phyloP scores from a whole-genome alignment of 208 protist genomes.

The Leishmania aethiopica region DNA sequence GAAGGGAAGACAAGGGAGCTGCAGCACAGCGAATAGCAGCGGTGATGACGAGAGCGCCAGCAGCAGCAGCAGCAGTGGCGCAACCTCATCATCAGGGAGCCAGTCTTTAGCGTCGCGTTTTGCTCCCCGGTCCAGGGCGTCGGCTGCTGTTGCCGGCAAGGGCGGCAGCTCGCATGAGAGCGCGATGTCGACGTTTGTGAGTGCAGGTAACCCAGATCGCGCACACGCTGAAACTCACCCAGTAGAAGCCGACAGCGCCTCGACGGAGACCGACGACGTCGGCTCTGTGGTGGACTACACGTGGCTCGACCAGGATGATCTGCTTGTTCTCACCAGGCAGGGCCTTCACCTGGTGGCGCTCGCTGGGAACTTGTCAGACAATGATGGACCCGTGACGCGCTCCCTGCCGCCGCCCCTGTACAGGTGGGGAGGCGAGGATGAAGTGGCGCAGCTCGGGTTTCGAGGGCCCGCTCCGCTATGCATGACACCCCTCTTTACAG shows the following conservation, averaged over 20 bases:
- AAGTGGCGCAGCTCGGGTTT: conserved; percentile 18
- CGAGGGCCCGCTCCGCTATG: conserved; percentile 22
- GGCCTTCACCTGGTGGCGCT: conserved; percentile 57
- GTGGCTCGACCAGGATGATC: conserved; percentile 60
- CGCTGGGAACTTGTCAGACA: conserved; percentile 41
- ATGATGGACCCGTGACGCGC: conserved; percentile 28
- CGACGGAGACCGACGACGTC: not conserved
- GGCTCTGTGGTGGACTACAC: conserved; percentile 49
- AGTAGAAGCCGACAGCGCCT: not conserved
- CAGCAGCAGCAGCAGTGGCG: not conserved
- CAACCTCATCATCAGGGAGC: not conserved
- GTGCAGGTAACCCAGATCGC: not conserved
- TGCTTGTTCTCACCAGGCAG: conserved; percentile 54
- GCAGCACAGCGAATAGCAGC: conserved; percentile 13
- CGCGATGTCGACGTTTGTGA: not conserved
- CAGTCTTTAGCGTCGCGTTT: not conserved
- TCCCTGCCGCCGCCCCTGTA: conserved; percentile 30
- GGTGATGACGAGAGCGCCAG: conserved; percentile 1
- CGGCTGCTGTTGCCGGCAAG: not conserved
- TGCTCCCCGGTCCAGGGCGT: not conserved
- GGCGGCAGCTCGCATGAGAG: not conserved
- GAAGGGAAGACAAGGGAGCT: not conserved
- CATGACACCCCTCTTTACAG: conserved; percentile 8
- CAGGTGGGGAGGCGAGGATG: conserved; percentile 17
- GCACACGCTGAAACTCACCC: not conserved